A percentile compares a stretch with the other conserved stretches of the same genome.
These are phyloP conservation scores for Vigna unguiculata DNA, from an alignment of 306 rosid genomes.

Conservation along the genomic window DNA sequence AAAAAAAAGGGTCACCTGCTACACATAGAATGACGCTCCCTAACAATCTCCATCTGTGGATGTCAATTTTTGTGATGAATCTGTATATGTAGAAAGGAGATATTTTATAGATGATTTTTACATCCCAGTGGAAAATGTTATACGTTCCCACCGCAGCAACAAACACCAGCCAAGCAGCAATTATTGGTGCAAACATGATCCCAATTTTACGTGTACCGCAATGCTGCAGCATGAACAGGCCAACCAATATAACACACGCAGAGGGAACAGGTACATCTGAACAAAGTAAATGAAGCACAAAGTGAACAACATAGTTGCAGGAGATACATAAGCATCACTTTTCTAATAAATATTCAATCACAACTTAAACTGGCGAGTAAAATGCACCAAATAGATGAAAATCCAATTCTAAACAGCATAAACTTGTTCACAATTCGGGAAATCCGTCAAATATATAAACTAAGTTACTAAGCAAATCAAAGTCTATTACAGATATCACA, in stretches of 20 bases:
- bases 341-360: background rate
- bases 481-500: background rate
- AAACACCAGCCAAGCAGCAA: conserved; percentile 69
- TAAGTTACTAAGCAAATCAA: background rate
- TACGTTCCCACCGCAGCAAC: conserved; percentile 62
- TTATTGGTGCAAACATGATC: conserved; percentile 83
- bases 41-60: conserved; percentile 64
- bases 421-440: too few relatives aligned
- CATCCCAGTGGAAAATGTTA: conserved; percentile 63
- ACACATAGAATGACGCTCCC: conserved; percentile 73
- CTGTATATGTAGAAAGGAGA: conserved; percentile 67
- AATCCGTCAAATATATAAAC: background rate
- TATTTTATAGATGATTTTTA: conserved; percentile 59
- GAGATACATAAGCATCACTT: background rate
- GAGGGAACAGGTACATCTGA: conserved; percentile 80
- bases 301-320: background rate
- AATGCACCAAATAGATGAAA: background rate
- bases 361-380: background rate
- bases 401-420: too few relatives aligned
- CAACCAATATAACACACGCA: conserved; percentile 75
- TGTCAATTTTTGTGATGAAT: conserved; percentile 53
- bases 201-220: conserved; percentile 77
- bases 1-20: conserved; percentile 55
- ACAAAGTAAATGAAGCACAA: conserved; percentile 20
- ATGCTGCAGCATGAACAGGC: conserved; percentile 78